Evolutionary conservation across 2,329 filamentous ascomycete genomes (phyloP).

Genomic region (Aspergillus brasiliensis): DNA sequence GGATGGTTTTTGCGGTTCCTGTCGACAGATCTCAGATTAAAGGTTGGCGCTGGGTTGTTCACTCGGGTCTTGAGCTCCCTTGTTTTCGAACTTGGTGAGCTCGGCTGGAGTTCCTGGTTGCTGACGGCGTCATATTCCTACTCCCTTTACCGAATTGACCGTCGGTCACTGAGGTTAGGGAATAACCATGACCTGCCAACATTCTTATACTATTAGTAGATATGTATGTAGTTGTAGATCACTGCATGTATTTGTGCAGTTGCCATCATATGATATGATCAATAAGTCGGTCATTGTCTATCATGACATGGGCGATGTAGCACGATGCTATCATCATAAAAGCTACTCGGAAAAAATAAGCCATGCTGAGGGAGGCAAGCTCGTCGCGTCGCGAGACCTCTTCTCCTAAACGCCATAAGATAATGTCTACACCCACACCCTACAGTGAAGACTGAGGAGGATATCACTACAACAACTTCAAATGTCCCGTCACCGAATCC

Average conservation of each 20-base stretch:
- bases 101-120: conserved; percentile 57
- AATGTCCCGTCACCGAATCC: conserved; percentile 78
- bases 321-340: no score
- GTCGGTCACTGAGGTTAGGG: conserved; percentile 87
- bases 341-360: no score
- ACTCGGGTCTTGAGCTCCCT: conserved; percentile 67
- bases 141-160: conserved; percentile 79
- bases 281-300: no score
- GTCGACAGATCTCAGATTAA: conserved; percentile 95
- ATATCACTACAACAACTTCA: conserved; percentile 72
- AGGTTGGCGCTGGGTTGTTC: conserved; percentile 53
- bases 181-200: conserved; percentile 81
- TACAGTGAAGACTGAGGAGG: no score
- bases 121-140: conserved; percentile 82
- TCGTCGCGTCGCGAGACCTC: neutral
- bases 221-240: conserved; percentile 4
- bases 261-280: no score
- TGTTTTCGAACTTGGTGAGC: conserved; percentile 58
- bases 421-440: neutral
- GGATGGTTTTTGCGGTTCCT: conserved; percentile 79
- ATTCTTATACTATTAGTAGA: conserved; percentile 48
- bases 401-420: no score
- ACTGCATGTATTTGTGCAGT: no score
- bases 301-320: no score
- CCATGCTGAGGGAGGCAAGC: neutral